A percentile compares a stretch with the other conserved stretches of the same genome.
These are phyloP conservation scores for Neophaeococcomyces mojaviensis DNA, from an alignment of 2,329 filamentous ascomycete species.

Conservation along the genomic window DNA sequence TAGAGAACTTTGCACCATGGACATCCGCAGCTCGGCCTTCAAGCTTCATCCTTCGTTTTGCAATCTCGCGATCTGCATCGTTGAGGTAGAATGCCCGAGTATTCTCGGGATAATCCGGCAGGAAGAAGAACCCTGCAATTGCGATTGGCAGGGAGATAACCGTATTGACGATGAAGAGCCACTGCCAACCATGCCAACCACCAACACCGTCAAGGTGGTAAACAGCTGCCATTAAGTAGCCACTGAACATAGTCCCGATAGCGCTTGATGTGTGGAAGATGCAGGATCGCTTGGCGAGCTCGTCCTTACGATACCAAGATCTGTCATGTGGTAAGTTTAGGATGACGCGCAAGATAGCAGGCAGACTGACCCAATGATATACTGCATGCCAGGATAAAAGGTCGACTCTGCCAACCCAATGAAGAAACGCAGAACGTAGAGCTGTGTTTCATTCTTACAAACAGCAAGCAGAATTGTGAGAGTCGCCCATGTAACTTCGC, in stretches of 20 bases:
- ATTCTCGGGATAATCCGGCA: slow-evolving; percentile 33
- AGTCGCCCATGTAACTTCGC: slow-evolving; percentile 30
- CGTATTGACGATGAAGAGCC: slow-evolving; percentile 33
- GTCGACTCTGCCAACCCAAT: slow-evolving; percentile 30
- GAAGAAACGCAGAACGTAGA: slow-evolving; percentile 30
- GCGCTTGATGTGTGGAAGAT: slow-evolving; percentile 31
- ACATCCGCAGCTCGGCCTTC: slow-evolving; percentile 37
- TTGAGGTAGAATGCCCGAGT: slow-evolving; percentile 43
- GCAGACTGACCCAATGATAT: no score
- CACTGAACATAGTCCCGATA: slow-evolving; percentile 31
- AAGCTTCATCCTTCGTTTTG: slow-evolving; percentile 43
- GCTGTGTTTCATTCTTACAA: slow-evolving; percentile 25
- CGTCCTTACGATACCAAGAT: slow-evolving; percentile 35
- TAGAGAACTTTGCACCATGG: slow-evolving; percentile 16
- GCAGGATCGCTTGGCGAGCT: slow-evolving; percentile 31
- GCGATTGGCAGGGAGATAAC: slow-evolving; percentile 33
- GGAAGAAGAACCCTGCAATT: slow-evolving; percentile 27
- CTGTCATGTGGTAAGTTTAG: no score
- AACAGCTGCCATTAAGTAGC: slow-evolving; percentile 31
- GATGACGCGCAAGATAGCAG: no score
- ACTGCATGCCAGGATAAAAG: slow-evolving; percentile 29
- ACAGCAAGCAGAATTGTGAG: slow-evolving; percentile 30
- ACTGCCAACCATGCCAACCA: slow-evolving; percentile 26
- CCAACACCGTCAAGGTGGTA: slow-evolving; percentile 19
- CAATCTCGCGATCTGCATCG: slow-evolving; percentile 36